A percentile compares a stretch with the other conserved stretches of the same genome.
These are phyloP conservation scores for Penicillium silybi DNA, from an alignment of 495 filamentous ascomycete species.

Conservation along the genomic window DNA sequence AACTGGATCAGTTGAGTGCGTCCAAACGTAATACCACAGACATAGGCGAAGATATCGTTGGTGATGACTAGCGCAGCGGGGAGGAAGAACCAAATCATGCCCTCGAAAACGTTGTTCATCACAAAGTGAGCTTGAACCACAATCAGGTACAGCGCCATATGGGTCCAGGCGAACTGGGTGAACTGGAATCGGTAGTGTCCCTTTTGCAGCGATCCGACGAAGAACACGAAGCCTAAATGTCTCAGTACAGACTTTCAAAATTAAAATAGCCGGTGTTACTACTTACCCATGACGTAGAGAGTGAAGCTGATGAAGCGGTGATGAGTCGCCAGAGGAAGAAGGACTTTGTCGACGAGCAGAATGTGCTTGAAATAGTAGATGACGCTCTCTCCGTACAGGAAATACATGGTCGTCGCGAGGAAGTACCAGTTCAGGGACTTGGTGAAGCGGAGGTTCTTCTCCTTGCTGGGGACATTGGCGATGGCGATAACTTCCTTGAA, in stretches of 20 bases:
- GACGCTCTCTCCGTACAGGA: slow-evolving; percentile 95
- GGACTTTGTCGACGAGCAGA: slow-evolving; percentile 86
- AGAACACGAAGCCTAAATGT: slow-evolving; percentile 88
- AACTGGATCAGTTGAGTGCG: slow-evolving; percentile 96
- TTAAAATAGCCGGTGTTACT: slow-evolving; percentile 19
- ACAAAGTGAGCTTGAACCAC: slow-evolving; percentile 98
- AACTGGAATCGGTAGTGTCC: slow-evolving; percentile 98
- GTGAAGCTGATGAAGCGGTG: slow-evolving; percentile 98
- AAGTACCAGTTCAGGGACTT: slow-evolving; percentile 99
- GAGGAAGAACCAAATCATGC: slow-evolving; percentile 99
- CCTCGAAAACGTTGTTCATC: slow-evolving; percentile 99
- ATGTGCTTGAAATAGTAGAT: slow-evolving; percentile 99
- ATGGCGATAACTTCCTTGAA: slow-evolving; percentile 99
- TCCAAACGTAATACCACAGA: slow-evolving; percentile 96
- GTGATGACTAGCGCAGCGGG: slow-evolving; percentile 93
- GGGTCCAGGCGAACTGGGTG: slow-evolving; percentile 98
- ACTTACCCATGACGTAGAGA: slow-evolving; percentile 90
- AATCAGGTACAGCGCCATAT: slow-evolving; percentile 98
- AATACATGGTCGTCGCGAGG: slow-evolving; percentile 98
- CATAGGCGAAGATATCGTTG: slow-evolving; percentile 98
- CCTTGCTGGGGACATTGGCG: slow-evolving; percentile 85
- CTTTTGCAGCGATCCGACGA: slow-evolving; percentile 91
- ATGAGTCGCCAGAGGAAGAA: slow-evolving; percentile 91
- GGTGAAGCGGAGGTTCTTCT: slow-evolving; percentile 87
- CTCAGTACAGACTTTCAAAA: neutral